These are phyloP conservation scores for Phytophthora constricta DNA, from an alignment of 352 stramenopile species.

Conservation along the genomic window DNA sequence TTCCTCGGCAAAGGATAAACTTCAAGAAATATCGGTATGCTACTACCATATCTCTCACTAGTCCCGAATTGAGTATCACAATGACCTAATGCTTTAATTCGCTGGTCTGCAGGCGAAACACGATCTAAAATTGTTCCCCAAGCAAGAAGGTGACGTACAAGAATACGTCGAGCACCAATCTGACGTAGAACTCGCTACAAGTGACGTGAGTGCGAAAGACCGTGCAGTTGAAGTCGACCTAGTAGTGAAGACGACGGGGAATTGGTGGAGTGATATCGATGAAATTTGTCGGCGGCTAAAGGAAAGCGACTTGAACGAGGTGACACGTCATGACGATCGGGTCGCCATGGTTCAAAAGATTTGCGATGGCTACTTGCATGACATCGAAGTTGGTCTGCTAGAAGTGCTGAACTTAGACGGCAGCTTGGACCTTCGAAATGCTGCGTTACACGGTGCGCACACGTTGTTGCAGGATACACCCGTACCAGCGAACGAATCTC, in stretches of 20 bases:
- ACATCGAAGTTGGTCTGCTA: constrained; percentile 37
- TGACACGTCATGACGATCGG: constrained; percentile 37
- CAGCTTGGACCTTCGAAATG: constrained; percentile 32
- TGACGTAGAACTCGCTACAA: too few relatives aligned
- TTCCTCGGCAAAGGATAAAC: constrained; percentile 56
- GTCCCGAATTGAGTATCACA: background rate
- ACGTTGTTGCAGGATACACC: background rate
- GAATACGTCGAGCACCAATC: too few relatives aligned
- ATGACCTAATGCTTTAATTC: background rate
- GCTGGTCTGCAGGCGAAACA: constrained; percentile 25
- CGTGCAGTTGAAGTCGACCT: constrained; percentile 29
- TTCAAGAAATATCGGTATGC: constrained; percentile 45
- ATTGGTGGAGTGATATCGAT: constrained; percentile 78
- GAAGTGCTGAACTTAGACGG: constrained; percentile 50
- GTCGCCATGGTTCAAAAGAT: constrained; percentile 47
- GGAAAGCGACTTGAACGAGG: constrained; percentile 25
- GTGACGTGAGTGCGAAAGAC: too few relatives aligned
- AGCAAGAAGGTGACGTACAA: too few relatives aligned
- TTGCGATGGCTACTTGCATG: constrained; percentile 49
- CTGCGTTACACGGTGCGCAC: background rate
- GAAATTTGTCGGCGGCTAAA: constrained; percentile 48
- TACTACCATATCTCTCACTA: background rate
- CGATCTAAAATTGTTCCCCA: constrained; percentile 21
- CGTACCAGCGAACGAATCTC: constrained; percentile 17
- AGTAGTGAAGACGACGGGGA: constrained; percentile 53